A percentile compares a stretch with the other conserved stretches of the same genome.
phyloP scores from a whole-genome alignment of 176 grass and related monocot genomes.

The Rhynchospora breviuscula region DNA sequence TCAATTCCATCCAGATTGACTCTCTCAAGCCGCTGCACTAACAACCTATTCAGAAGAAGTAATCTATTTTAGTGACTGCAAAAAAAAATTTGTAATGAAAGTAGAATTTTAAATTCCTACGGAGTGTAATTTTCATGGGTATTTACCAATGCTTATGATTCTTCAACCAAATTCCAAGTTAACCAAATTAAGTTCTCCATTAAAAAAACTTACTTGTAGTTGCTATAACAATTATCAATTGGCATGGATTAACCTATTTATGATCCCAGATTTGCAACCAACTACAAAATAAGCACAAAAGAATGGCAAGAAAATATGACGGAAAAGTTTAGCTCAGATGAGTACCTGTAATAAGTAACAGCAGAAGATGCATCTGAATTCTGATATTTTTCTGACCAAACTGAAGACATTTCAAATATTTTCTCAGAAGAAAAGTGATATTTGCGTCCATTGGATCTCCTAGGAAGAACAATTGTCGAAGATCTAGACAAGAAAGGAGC shows the following conservation, averaged over 20 bases:
- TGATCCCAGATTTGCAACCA: neutral
- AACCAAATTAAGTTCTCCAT: neutral
- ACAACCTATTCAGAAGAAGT: constrained; percentile 41
- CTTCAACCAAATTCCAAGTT: neutral
- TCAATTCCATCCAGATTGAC: constrained; percentile 64
- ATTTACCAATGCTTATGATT: neutral
- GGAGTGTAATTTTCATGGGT: neutral
- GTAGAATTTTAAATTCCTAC: neutral
- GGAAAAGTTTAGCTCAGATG: neutral
- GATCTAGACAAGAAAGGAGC: constrained; percentile 78
- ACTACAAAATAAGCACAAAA: neutral
- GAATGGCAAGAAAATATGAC: neutral
- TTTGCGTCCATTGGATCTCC: constrained; percentile 37
- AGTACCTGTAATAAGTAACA: constrained; percentile 78
- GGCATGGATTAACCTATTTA: neutral
- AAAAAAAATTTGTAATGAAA: neutral
- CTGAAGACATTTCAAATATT: constrained; percentile 48
- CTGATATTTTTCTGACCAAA: constrained; percentile 58
- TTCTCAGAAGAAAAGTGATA: constrained; percentile 32
- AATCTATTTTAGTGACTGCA: neutral
- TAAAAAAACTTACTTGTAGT: neutral
- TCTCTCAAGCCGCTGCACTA: constrained; percentile 90
- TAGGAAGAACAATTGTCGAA: constrained; percentile 62
- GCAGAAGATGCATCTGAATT: constrained; percentile 50
- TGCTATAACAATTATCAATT: neutral